phyloP scores from a whole-genome alignment of 2,329 filamentous ascomycete genomes.

The Fonsecaea pugnacius region DNA sequence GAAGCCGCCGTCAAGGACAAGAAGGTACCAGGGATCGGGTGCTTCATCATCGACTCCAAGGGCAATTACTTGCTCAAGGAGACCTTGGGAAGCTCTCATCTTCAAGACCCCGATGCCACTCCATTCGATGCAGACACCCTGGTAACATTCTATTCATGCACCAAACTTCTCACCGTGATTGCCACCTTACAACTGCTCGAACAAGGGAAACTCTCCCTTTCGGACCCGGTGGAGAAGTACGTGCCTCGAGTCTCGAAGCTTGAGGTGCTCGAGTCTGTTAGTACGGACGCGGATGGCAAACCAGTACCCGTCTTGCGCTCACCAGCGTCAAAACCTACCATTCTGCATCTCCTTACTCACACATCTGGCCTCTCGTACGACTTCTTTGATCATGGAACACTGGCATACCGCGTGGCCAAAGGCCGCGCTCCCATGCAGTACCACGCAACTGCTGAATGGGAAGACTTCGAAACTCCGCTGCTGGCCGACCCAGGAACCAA shows the following conservation, averaged over 20 bases:
- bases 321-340: slow-evolving; percentile 27
- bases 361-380: slow-evolving; percentile 34
- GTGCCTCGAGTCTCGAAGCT: slow-evolving; percentile 29
- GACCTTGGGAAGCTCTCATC: slow-evolving; percentile 29
- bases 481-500: slow-evolving; percentile 30
- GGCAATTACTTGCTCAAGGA: slow-evolving; percentile 31
- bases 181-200: slow-evolving; percentile 34
- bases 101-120: slow-evolving; percentile 22
- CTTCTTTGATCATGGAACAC: slow-evolving; percentile 29
- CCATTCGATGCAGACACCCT: slow-evolving; percentile 30
- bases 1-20: slow-evolving; percentile 34
- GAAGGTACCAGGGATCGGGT: slow-evolving; percentile 31
- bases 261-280: slow-evolving; percentile 28
- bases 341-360: slow-evolving; percentile 34
- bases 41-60: slow-evolving; percentile 27
- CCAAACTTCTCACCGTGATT: slow-evolving; percentile 33
- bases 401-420: slow-evolving; percentile 23
- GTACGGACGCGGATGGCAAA: slow-evolving; percentile 14
- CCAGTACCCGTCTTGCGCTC: slow-evolving; percentile 21
- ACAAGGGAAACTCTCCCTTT: slow-evolving; percentile 33
- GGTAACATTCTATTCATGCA: slow-evolving; percentile 32
- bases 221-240: slow-evolving; percentile 35
- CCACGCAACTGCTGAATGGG: slow-evolving; percentile 7
- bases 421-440: slow-evolving; percentile 20
- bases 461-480: slow-evolving; percentile 28